Evolutionary conservation across 345 rosid genomes (phyloP).

Genomic region (Lumnitzera racemosa): DNA sequence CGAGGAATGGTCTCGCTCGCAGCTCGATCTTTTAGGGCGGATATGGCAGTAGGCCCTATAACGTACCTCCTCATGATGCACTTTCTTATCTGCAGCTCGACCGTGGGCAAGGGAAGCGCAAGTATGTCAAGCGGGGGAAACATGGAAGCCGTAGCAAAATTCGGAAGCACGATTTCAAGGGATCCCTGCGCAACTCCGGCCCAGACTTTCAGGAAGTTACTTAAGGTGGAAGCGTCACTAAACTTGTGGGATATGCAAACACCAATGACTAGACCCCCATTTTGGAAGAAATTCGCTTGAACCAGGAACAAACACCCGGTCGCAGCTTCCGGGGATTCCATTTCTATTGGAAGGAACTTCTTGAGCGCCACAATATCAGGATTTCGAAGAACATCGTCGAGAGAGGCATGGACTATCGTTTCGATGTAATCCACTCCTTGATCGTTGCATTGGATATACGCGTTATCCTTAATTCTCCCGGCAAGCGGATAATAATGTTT

Average conservation of each 20-base stretch:
- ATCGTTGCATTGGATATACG: conserved; percentile 20
- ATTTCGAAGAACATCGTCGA: conserved; percentile 10
- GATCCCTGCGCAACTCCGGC: background rate
- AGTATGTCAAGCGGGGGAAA: conserved; percentile 13
- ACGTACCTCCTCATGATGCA: background rate
- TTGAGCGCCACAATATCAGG: conserved; percentile 2
- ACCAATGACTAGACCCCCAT: conserved; percentile 23
- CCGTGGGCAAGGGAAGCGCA: background rate
- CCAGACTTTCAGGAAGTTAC: conserved; percentile 14
- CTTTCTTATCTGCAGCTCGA: background rate
- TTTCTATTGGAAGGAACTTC: conserved; percentile 11
- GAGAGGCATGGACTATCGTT: conserved; percentile 10
- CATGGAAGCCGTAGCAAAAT: conserved; percentile 1
- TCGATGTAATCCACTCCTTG: conserved; percentile 16
- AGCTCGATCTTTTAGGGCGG: background rate
- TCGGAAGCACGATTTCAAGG: background rate
- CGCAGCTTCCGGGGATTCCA: conserved; percentile 6
- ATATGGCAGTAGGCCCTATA: background rate
- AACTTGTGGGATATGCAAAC: conserved; percentile 20
- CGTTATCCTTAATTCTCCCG: conserved; percentile 13
- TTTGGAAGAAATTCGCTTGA: conserved; percentile 19
- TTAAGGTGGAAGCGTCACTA: conserved; percentile 10
- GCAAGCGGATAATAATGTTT: conserved; percentile 22
- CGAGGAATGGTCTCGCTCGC: background rate
- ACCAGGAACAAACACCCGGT: conserved; percentile 20